phyloP scores from a whole-genome alignment of 257 asterid genomes.

The Ilex aquifolium region DNA sequence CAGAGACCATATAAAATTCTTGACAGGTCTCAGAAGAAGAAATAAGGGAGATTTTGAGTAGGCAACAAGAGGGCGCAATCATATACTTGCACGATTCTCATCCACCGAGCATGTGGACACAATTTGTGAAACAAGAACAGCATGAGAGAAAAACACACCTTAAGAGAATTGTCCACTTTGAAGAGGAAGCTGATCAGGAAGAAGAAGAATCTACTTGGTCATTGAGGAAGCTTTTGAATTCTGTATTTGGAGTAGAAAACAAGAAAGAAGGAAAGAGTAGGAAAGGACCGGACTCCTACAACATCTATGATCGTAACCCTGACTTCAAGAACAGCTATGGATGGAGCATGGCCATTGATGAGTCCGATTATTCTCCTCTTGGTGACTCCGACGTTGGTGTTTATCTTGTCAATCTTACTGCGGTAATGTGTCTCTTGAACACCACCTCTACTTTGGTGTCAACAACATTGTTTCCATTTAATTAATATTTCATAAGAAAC shows the following conservation, averaged over 20 bases:
- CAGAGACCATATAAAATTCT: not conserved
- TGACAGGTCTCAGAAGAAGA: slow-evolving; percentile 52
- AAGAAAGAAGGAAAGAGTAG: not conserved
- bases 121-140: slow-evolving; percentile 42
- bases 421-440: slow-evolving; percentile 32
- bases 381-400: slow-evolving; percentile 42
- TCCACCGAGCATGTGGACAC: slow-evolving; percentile 49
- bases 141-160: slow-evolving; percentile 36
- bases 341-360: slow-evolving; percentile 65
- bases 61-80: slow-evolving; percentile 52
- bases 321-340: slow-evolving; percentile 71
- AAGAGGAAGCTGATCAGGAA: slow-evolving; percentile 12
- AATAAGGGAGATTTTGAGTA: slow-evolving; percentile 32
- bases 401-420: slow-evolving; percentile 69
- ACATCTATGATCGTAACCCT: slow-evolving; percentile 47
- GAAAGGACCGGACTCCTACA: slow-evolving; percentile 56
- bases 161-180: slow-evolving; percentile 33
- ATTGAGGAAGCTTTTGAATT: slow-evolving; percentile 42
- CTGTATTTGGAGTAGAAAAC: slow-evolving; percentile 30
- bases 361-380: slow-evolving; percentile 59
- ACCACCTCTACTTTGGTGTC: not conserved
- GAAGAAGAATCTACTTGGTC: slow-evolving; percentile 43
- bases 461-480: too few relatives aligned
- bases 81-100: slow-evolving; percentile 32
- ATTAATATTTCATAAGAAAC: too few relatives aligned